These are phyloP conservation scores for Fragaria nilgerrensis DNA, from an alignment of 306 rosid genomes.

Conservation along the genomic window DNA sequence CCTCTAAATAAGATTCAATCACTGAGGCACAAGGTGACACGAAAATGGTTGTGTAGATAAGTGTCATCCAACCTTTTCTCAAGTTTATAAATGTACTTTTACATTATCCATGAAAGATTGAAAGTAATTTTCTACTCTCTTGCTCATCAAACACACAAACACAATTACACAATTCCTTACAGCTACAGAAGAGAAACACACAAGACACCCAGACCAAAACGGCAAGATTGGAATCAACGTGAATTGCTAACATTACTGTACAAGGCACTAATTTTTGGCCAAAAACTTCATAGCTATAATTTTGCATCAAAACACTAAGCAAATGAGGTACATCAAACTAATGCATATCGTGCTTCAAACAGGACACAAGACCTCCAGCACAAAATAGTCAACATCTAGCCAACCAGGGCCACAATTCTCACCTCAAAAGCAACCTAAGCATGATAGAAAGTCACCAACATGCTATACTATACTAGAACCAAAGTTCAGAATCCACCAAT, in stretches of 20 bases:
- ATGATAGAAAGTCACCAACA: not conserved
- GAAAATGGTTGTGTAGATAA: slow-evolving; percentile 47
- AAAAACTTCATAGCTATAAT: not conserved
- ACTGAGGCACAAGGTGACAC: slow-evolving; percentile 95
- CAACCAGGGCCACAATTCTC: not conserved
- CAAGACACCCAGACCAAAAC: no score
- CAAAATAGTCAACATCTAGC: not conserved
- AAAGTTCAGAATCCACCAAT: not conserved
- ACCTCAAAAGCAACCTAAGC: not conserved
- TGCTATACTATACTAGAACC: not conserved
- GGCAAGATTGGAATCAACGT: no score
- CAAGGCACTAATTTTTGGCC: not conserved
- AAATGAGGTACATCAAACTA: not conserved
- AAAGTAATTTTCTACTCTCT: no score
- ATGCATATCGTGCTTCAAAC: not conserved
- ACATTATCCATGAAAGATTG: no score
- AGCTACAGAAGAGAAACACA: no score
- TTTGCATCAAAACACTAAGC: not conserved
- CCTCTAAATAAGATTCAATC: slow-evolving; percentile 79
- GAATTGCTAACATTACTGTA: not conserved
- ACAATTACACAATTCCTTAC: no score
- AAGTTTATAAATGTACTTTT: no score
- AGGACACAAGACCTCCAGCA: not conserved
- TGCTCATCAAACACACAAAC: no score
- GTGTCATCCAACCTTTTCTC: no score